phyloP scores from a whole-genome alignment of 164 flowering plant species.

The Vitis vinifera region DNA sequence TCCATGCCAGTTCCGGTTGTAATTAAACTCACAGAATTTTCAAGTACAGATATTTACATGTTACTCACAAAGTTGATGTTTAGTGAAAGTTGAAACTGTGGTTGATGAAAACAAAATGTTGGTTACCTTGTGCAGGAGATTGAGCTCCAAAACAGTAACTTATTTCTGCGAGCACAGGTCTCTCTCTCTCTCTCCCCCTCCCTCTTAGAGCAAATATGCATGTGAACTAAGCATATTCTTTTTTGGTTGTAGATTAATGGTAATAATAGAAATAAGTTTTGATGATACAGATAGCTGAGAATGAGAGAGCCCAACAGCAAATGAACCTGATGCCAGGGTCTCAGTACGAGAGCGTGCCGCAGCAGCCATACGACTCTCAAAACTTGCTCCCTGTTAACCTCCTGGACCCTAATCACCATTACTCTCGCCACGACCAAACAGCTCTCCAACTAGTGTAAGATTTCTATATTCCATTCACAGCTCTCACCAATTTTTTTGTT shows the following conservation, averaged over 20 bases:
- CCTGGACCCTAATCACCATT: conserved; percentile 28
- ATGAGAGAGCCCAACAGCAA: conserved; percentile 31
- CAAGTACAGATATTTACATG: too few relatives aligned
- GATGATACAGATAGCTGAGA: conserved; percentile 40
- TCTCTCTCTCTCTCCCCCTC: conserved; percentile 1
- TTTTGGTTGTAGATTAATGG: not conserved
- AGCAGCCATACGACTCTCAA: conserved; percentile 22
- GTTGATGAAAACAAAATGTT: not conserved
- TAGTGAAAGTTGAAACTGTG: too few relatives aligned
- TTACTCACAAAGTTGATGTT: too few relatives aligned
- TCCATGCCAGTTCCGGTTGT: too few relatives aligned
- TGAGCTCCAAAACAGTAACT: conserved; percentile 38
- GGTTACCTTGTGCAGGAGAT: conserved; percentile 30
- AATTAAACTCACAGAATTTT: too few relatives aligned
- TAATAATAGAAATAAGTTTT: not conserved
- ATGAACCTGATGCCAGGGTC: conserved; percentile 9
- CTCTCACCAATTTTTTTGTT: too few relatives aligned
- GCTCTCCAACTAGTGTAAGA: conserved; percentile 34
- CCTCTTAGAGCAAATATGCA: not conserved
- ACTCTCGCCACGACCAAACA: conserved; percentile 16
- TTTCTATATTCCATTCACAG: not conserved
- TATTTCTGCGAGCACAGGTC: conserved; percentile 40
- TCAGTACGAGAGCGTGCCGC: conserved; percentile 13
- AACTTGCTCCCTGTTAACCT: conserved; percentile 32
- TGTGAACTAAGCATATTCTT: not conserved